Base-by-base conservation (phyloP, 2,329 filamentous ascomycete species). In the Colletotrichum liaoningense region DNA sequence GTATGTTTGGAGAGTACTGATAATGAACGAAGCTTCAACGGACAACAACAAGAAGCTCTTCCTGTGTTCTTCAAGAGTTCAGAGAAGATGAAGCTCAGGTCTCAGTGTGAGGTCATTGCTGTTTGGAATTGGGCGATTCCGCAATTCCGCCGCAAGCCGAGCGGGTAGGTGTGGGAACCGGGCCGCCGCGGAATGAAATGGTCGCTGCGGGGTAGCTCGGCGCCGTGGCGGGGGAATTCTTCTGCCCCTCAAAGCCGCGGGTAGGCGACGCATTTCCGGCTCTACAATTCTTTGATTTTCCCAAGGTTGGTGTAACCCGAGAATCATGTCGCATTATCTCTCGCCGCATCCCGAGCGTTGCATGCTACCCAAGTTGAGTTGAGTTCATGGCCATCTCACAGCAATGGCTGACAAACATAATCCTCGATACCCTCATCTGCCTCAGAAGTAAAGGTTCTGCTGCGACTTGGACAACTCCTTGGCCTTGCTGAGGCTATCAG, bases 111-210 rank as follows among this genome's bases (percentile, higher is more conserved):
- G 60, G 55, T 65, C 60, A 64, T 73, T 24, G 24, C 35, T 65
- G 70, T 70, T 56, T 73, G 57, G 55, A 56, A 35, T 57, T 57
- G 55, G 42, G 22, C 26, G 38, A 64, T 65, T 74, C 67, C 68
- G 67, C 26, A 74, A 75, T 72, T 74, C 74, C 74, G 74, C 54
- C 54, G 68, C 72, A 75, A 75, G 65, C 74, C 74, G 74, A 75
- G 74, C 68, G 74, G 74, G 55, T 74, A 52, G 54, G 42, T 55
- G 14, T 68, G 67, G 63, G 49, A 56, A 63, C 55, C 67, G 67
- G 67, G 46, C 67, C 46, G 58, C 69, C 66, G 65, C 69, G 69
- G 69, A 72, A 72, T 69, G 54, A 7, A 63, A n/a, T 52, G 42
- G 19, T 35, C 16, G 22, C 46, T 65, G 70, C 67, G 70, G 70